Evolutionary conservation across 352 stramenopile species (phyloP).

Genomic region (Pythium folliculosum): DNA sequence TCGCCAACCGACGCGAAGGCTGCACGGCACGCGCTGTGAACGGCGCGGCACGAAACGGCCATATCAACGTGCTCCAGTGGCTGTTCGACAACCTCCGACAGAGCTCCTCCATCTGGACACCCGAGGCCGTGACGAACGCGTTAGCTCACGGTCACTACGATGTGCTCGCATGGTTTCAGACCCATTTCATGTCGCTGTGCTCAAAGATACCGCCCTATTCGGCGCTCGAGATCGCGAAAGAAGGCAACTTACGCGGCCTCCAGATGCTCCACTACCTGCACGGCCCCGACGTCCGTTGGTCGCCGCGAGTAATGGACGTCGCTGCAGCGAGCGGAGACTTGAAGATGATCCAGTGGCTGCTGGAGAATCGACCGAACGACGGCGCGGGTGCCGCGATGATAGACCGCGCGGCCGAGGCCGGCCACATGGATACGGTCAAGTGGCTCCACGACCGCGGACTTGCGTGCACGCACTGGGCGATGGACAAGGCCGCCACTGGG

Average conservation of each 20-base stretch:
- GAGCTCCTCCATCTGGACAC: slow-evolving; percentile 1
- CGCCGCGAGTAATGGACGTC: slow-evolving; percentile 13
- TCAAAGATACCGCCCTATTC: slow-evolving; percentile 7
- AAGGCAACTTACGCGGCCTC: slow-evolving; percentile 4
- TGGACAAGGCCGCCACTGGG: slow-evolving; percentile 64
- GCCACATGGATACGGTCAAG: slow-evolving; percentile 5
- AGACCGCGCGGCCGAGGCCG: slow-evolving; percentile 16
- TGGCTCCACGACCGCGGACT: slow-evolving; percentile 1
- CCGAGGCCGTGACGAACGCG: slow-evolving; percentile 4
- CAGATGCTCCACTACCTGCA: slow-evolving; percentile 13
- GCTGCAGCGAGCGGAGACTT: slow-evolving; percentile 9
- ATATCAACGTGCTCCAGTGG: slow-evolving; percentile 15
- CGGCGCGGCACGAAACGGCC: slow-evolving; percentile 12
- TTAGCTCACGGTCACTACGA: slow-evolving; percentile 11
- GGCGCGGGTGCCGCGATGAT: slow-evolving; percentile 3
- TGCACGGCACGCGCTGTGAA: slow-evolving; percentile 14
- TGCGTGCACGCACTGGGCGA: slow-evolving; percentile 29
- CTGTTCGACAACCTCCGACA: slow-evolving; percentile 9
- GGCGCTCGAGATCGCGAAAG: slow-evolving; percentile 13
- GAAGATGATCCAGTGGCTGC: slow-evolving; percentile 16
- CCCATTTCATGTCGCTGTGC: not conserved
- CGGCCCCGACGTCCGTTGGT: slow-evolving; percentile 12
- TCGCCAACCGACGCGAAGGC: slow-evolving; percentile 7
- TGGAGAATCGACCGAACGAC: slow-evolving; percentile 1
- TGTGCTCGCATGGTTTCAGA: slow-evolving; percentile 5